Base-by-base conservation (phyloP, 2,329 filamentous ascomycete genomes). In the Pseudocercospora musae region DNA sequence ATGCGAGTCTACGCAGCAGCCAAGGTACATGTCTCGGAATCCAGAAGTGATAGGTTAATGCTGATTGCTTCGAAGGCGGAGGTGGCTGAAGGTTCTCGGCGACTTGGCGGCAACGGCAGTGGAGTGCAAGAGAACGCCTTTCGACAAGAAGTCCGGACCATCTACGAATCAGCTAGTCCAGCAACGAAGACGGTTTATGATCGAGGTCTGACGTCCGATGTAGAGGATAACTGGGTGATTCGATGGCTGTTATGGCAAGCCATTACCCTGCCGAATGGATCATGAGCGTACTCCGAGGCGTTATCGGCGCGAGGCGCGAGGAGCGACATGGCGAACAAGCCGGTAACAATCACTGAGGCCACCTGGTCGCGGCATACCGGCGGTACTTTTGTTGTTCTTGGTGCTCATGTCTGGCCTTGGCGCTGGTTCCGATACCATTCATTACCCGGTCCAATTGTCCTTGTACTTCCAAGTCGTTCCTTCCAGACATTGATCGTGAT, bases 231-330 rank as follows among this genome's bases (percentile, higher is more conserved):
- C 58, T 81, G 79, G 79, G 76, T 81, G 40, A 78, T 79, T 15
- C 72, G 76, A 25, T 81, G 79, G 79, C 75, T 78, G 56, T 71
- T 81, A 8, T 81, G 79, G 79, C 79, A 81, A 29, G 60, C 60
- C 8, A 62, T 65, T 25, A 58, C 60, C 52, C 57, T 58, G 37
- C 60, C 63, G 15, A 65, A 62, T 40, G 63, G 60, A 10, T 27
- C 48, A 18, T 65, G 53, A 42, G 10, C 21, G 13, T 21, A 21
- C 15, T 46, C 11, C 31, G 31, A 33, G 31, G 11, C 9, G 11
- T 33, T 33, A 11, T 33, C 15, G 2, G 25, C 25, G 25, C 25
- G 11, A 29, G n/a, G 50, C 20, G 27, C 27, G 50, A 54, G 20
- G 50, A 18, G 23, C 25, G 31, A 15, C 37, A 11, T 57, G 20